These are phyloP conservation scores for Aristolochia contorta DNA, from an alignment of 164 flowering plant genomes.

Conservation along the genomic window DNA sequence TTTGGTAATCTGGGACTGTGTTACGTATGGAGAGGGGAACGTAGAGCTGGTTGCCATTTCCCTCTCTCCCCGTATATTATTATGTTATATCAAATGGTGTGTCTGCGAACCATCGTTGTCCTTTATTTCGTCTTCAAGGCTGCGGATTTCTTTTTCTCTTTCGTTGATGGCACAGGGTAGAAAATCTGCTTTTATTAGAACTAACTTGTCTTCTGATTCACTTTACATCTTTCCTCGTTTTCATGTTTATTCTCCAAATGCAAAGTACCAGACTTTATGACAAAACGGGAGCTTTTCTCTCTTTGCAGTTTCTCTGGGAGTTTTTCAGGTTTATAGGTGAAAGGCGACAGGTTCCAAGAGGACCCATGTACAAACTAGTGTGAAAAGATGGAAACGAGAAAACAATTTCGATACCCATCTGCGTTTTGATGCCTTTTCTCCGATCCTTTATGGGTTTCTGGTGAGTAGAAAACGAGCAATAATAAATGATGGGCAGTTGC, in stretches of 20 bases:
- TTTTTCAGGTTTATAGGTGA: conserved; percentile 8
- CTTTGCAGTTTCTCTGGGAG: neutral
- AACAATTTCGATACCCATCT: conserved; percentile 9
- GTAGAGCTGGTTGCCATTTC: too few relatives aligned
- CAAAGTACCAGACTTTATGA: neutral
- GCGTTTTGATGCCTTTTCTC: conserved; percentile 21
- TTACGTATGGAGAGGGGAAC: too few relatives aligned
- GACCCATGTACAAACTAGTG: conserved; percentile 16
- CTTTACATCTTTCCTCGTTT: neutral
- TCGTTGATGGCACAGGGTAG: too few relatives aligned
- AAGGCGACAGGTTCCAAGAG: conserved; percentile 1
- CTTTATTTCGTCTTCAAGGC: too few relatives aligned
- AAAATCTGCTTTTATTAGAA: too few relatives aligned
- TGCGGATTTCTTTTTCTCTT: too few relatives aligned
- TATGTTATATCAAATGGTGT: too few relatives aligned
- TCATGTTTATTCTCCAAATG: neutral
- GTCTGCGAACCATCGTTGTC: too few relatives aligned
- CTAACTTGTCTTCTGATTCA: neutral
- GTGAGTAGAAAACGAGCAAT: conserved; percentile 3
- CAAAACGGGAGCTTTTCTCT: neutral
- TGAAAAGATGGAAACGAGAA: conserved; percentile 3
- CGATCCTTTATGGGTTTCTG: conserved; percentile 19
- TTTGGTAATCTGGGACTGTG: too few relatives aligned
- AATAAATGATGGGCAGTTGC: conserved; percentile 5
- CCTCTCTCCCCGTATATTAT: too few relatives aligned